Evolutionary conservation across 1,139 yeast species (phyloP).

Genomic region (Meyerozyma guilliermondii): DNA sequence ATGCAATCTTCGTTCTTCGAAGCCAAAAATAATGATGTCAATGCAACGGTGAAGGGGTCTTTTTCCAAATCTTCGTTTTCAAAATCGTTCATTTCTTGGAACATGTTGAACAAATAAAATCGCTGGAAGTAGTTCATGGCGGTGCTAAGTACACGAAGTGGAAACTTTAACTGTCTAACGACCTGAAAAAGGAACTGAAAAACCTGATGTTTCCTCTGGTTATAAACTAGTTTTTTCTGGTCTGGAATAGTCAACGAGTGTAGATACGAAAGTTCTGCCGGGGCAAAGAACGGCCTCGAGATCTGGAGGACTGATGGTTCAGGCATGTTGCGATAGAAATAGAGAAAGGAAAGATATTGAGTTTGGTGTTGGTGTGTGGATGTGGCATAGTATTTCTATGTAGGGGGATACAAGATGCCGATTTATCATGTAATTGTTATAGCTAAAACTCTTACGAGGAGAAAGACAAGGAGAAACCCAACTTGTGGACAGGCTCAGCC

Average conservation of each 20-base stretch:
- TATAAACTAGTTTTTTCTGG: conserved; percentile 40
- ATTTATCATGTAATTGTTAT: not conserved
- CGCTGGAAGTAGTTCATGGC: conserved; percentile 71
- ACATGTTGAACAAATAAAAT: conserved; percentile 59
- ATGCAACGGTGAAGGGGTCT: conserved; percentile 53
- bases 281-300: conserved; percentile 62
- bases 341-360: not conserved
- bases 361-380: not conserved
- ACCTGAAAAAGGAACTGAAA: conserved; percentile 52
- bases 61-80: conserved; percentile 22
- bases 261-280: conserved; percentile 48
- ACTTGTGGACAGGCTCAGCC: conserved; percentile 96
- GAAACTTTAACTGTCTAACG: conserved; percentile 53
- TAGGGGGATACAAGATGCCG: not conserved
- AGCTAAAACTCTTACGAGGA: conserved; percentile 53
- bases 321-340: not conserved
- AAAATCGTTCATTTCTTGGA: conserved; percentile 28
- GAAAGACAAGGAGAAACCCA: conserved; percentile 92
- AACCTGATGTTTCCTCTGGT: conserved; percentile 48
- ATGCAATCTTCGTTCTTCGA: conserved; percentile 86
- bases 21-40: conserved; percentile 75
- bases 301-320: conserved; percentile 32
- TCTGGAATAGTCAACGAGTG: conserved; percentile 52
- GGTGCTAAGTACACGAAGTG: conserved; percentile 60
- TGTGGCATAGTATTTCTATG: not conserved